Evolutionary conservation across 2,329 filamentous ascomycete species (phyloP), one percentile per base, ranked within the genome.

Genomic region (Alternaria conjuncta): DNA sequence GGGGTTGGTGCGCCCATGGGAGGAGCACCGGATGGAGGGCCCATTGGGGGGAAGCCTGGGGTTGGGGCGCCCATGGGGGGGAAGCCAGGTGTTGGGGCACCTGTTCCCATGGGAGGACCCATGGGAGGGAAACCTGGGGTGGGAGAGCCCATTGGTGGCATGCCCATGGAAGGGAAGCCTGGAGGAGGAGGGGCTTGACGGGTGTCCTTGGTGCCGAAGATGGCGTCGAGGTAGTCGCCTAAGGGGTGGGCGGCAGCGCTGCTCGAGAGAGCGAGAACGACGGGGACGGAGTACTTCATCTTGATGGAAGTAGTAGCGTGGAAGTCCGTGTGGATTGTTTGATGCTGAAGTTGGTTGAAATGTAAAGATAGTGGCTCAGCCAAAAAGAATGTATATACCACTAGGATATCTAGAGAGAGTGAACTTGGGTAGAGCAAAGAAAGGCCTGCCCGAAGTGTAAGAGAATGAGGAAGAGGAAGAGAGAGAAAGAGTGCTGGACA

Each of bases 261-360:
- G 60, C 73, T 63, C 45, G 68, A 63, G 46, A 75, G 68, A 44
- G 72, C 65, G 47, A 74, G 63, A 45, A 75, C 63, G 12, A 74
- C 50, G n/a, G 36, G 36, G 30, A 75, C 55, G 44, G 64, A 41
- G 30, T 68, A 68, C 61, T 64, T 71, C 73, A 75, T 75, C 64
- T 50, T 44, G 53, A 44, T 44, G 26, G 28, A 15, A 1, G 2
- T 41, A 10, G 15, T 41, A 23, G 21, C 5, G 32, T 5, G 1
- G 2, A 3, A 41, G 36, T 41, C 36, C n/a, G 36, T 41, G 36
- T 41, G n/a, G 8, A 41, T 41, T 15, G 18, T 36, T 41, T 41
- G 44, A 10, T 28, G 50, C 23, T 32, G 55, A 30, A 6, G 25
- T 32, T 36, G 28, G 28, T 45, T 41, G 57, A 55, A 9, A 32